Conservation (phyloP, 1,139 yeast species). For the Geotrichum bryndzae region DNA sequence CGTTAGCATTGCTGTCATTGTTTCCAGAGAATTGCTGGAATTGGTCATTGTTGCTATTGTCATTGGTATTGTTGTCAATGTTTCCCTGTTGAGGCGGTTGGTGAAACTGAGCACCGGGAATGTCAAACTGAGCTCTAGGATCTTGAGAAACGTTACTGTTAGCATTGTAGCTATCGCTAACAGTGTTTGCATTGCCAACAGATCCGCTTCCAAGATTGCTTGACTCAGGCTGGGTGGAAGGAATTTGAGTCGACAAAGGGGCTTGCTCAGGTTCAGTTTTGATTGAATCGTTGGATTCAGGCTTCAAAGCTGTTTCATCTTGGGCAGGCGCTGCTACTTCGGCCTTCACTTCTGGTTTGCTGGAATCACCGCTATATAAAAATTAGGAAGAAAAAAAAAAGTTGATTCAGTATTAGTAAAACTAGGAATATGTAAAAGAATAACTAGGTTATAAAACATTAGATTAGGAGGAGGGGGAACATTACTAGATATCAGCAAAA, state of each 20-base stretch:
- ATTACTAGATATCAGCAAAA: conserved; percentile 68
- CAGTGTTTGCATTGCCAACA: conserved; percentile 12
- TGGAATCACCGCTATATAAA: conserved; percentile 15
- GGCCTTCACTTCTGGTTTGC: conserved; percentile 17
- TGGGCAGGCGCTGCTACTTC: conserved; percentile 19
- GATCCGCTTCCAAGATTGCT: conserved; percentile 1
- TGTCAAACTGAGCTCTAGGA: not conserved
- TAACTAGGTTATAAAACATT: conserved; percentile 1
- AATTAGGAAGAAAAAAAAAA: conserved; percentile 5
- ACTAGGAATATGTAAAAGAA: conserved; percentile 9
- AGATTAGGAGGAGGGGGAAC: conserved; percentile 15
- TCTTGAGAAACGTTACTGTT: conserved; percentile 36
- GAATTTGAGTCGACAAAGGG: conserved; percentile 7
- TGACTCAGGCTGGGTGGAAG: conserved; percentile 21
- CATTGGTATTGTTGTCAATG: not conserved
- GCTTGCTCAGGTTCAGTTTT: conserved; percentile 3
- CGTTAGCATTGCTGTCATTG: not conserved
- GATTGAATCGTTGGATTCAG: conserved; percentile 10
- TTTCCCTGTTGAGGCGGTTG: not conserved
- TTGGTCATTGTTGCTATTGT: not conserved
- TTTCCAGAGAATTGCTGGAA: not conserved
- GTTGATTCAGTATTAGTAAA: conserved; percentile 10
- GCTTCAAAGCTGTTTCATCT: conserved; percentile 11
- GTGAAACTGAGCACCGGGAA: not conserved
- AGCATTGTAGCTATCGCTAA: conserved; percentile 29